Evolutionary conservation across 164 flowering plant species (phyloP), one percentile per base, ranked within the genome.

Genomic region (Paratinospora sagittata): DNA sequence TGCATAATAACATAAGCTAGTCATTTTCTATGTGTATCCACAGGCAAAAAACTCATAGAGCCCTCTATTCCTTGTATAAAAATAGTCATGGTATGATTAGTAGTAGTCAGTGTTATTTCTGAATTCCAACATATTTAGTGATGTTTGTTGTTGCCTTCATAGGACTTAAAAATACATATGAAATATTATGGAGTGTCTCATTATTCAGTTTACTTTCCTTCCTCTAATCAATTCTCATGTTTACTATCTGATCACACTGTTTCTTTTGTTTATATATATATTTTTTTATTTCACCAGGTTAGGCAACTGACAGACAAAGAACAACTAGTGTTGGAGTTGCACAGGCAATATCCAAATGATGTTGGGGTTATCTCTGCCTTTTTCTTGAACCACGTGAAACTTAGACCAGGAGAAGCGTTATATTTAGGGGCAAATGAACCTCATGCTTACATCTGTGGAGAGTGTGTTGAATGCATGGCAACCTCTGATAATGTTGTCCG

Each of bases 401-500:
- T 96, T 45, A 83, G 85, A 1, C 92, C 97, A 8, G 98, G 96
- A 49, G 96, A 96, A 81, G 99, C 97, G 45, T 73, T 96, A 70
- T 88, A 82, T 75, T 78, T 95, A 30, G 97, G 89, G 45, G 89
- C 97, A 74, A 91, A 95, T 72, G 99, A 92, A 77, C 97, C 93
- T 21, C 98, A 96, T 80, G 98, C 99, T 19, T 96, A 93, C 73
- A 37, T 96, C 33, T 73, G 27, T 60, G 98, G 99, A 19, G 98
- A 95, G 8, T 92, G 98, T 74, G 70, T 92, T 7, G 99, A 95
- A 70, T 89, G 94, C 80, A 95, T 92, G 97, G 98, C 97, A 39
- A 84, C 98, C 45, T 92, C 98, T 27, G 97, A 95, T 82, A 95
- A 95, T 85, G 98, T 92, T 73, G 94, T 92, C 2, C 87, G 98